Evolutionary conservation across 805 yeast species (phyloP), one percentile per base, ranked within the genome.

Genomic region (Metschnikowia lachancei): DNA sequence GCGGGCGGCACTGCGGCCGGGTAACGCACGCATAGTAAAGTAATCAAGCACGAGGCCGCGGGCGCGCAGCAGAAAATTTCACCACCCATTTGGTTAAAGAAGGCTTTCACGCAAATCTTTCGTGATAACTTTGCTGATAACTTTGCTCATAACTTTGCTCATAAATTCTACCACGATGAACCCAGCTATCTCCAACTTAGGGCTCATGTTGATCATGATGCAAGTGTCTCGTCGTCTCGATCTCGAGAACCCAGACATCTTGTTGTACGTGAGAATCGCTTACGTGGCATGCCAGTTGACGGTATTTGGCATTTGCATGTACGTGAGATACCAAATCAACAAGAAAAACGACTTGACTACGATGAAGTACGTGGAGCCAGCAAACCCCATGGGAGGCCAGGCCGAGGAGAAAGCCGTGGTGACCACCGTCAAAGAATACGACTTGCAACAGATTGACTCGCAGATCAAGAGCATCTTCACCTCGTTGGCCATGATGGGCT

Each of bases 381-480:
- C 94, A 56, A 81, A 82, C 65, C 74, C 95, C 26, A 68, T 92
- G 77, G 69, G 82, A 46, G 95, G 95, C 49, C 84, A 82, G 64
- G 66, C 84, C 49, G 90, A 82, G 63, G 74, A 80, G 52, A 81
- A 80, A 67, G 78, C 90, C 51, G 86, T 87, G 53, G 87, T 92
- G 55, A 89, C 97, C 56, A 92, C 98, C 43, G 89, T 90, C 55
- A 88, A 82, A 76, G 97, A 94, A 59, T 94, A 94, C 76, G 99
- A 94, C 70, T 79, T 91, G 66, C 78, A 82, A 64, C 97, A 92
- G 74, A 78, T 92, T 52, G 82, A 87, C 67, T 51, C 80, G 43
- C 83, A 89, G 50, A 78, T 91, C 69, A 89, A 87, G 71, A 81
- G 95, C 54, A 80, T 89, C 56, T 83, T 85, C 77, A 87, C 95